Evolutionary conservation across 2,329 filamentous ascomycete species (phyloP), one percentile per base, ranked within the genome.

Genomic region (Endothia cerciana): DNA sequence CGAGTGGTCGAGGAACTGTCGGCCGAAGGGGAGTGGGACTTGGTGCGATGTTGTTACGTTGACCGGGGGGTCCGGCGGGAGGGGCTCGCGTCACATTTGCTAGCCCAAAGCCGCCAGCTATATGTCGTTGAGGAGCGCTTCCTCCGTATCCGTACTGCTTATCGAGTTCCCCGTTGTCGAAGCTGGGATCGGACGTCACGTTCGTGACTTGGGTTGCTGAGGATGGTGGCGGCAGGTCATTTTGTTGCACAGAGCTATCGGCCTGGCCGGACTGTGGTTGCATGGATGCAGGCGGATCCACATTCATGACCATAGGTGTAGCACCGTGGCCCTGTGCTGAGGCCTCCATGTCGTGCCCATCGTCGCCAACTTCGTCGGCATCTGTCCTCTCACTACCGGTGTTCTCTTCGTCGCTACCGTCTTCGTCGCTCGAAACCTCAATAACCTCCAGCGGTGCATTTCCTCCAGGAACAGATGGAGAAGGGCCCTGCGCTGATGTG

Each of bases 351-450:
- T 13, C 36, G 22, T 51, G 55, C 22, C 61, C 13, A 4, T 61
- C 36, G 15, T 55, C 51, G 10, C 25, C 57, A 4, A 49, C 51
- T 19, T 33, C 57, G 30, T 53, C 53, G 4, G 53, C 49, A 10
- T 53, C 65, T 13, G 51, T 49, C 17, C 7, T n/a, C n/a, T 57
- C 6, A 13, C 58, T 49, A 13, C 36, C 62, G 11, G 62, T 19
- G 0, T 38, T 17, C 25, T 62, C 30, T n/a, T 63, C 49, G 30
- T 62, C 62, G 11, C 33, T 47, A 1, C 59, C 62, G 28, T 30
- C 38, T 22, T 62, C 65, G 3, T 62, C 65, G 10, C 55, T 28
- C 1, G 65, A 67, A 5, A 62, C 8, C 7, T 59, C 43, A 3
- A 53, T n/a, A 11, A 22, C 38, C 11, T 62, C 58, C 22, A 25